These are phyloP conservation scores for Chrysochromulina parva DNA, from an alignment of 78 protist genomes.

Conservation along the genomic window DNA sequence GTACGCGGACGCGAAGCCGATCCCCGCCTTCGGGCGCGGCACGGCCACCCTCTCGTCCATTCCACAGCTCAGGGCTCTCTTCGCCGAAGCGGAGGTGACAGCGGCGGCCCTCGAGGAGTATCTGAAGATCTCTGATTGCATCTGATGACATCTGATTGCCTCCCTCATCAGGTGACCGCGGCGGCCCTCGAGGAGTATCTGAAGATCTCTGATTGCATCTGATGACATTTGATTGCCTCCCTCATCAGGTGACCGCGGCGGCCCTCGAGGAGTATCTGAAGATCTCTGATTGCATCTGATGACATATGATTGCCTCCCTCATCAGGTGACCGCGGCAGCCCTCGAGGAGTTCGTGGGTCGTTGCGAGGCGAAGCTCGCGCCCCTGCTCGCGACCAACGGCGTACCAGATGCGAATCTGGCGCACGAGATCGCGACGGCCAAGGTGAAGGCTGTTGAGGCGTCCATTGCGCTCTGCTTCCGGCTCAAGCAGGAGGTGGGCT, in stretches of 20 bases:
- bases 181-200: no score
- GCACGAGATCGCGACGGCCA: constrained; percentile 60
- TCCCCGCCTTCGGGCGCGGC: constrained; percentile 3
- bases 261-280: no score
- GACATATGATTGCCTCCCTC: no score
- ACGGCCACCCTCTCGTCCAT: constrained; percentile 9
- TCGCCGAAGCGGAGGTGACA: no score
- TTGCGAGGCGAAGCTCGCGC: constrained; percentile 44
- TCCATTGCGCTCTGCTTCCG: constrained; percentile 36
- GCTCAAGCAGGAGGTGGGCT: constrained; percentile 42
- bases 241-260: no score
- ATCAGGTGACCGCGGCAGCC: not conserved
- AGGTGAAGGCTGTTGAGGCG: constrained; percentile 54
- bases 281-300: no score
- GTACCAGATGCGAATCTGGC: constrained; percentile 25
- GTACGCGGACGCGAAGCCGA: constrained; percentile 42
- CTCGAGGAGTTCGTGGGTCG: not conserved
- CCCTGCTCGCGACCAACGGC: not conserved
- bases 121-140: no score
- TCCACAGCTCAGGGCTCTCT: constrained; percentile 26
- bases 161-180: no score
- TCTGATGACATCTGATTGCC: no score
- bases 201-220: no score
- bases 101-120: no score
- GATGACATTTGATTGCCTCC: no score